Conservation (phyloP, 148 eudicot genomes). For the Dysphania ambrosioides region DNA sequence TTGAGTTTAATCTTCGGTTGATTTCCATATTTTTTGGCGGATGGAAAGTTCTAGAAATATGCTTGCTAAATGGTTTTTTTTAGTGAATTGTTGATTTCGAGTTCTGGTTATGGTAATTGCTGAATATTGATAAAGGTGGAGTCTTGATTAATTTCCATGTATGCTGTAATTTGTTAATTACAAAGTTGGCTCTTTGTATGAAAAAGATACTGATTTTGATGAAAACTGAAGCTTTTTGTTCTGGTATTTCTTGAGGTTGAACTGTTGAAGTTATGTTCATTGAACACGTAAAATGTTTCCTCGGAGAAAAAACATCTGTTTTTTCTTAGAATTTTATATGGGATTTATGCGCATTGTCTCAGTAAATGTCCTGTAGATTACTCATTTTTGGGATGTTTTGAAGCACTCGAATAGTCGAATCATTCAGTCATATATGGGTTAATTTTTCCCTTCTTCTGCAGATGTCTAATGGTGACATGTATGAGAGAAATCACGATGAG, state of each 20-base stretch:
- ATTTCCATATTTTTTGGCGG: neutral
- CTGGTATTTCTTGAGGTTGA: neutral
- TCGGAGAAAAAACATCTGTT: neutral
- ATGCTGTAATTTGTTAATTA: neutral
- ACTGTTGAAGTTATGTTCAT: too few species aligned
- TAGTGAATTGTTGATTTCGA: slow-evolving; percentile 4
- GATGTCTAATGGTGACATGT: slow-evolving; percentile 94
- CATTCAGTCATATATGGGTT: neutral
- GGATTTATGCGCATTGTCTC: neutral
- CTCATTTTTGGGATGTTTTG: neutral
- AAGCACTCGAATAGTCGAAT: too few species aligned
- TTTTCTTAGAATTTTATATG: neutral
- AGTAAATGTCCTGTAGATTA: neutral
- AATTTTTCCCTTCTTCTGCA: slow-evolving; percentile 28
- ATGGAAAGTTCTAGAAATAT: neutral
- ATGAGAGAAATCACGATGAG: slow-evolving; percentile 79
- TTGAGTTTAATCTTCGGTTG: neutral
- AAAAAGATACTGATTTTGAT: neutral
- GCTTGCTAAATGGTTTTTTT: neutral
- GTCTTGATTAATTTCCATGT: neutral
- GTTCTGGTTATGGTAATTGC: neutral
- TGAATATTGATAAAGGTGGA: neutral
- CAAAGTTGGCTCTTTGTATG: neutral
- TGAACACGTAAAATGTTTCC: too few species aligned
- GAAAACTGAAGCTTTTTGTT: neutral